Conservation (phyloP, 2,329 filamentous ascomycete species). For the Chaetothyriales sp. region DNA sequence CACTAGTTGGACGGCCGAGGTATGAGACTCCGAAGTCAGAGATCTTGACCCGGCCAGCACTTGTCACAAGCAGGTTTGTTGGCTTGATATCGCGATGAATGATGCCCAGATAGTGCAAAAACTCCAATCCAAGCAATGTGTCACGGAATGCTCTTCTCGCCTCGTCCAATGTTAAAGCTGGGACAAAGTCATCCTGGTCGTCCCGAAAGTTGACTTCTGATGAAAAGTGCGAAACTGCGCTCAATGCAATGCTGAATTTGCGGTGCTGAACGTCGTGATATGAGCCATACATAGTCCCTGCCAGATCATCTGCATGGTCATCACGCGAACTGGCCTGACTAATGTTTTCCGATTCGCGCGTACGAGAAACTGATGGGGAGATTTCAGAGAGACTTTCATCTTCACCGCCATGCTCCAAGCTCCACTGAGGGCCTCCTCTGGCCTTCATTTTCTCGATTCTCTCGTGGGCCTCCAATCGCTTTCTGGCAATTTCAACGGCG, state of each 20-base stretch:
- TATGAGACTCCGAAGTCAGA: conserved; percentile 98
- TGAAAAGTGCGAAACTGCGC: conserved; percentile 24
- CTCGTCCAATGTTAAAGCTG: conserved; percentile 74
- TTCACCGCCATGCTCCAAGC: conserved; percentile 60
- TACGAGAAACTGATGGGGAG: conserved; percentile 19
- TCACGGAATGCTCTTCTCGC: conserved; percentile 78
- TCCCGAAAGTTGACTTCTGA: conserved; percentile 31
- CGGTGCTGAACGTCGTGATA: conserved; percentile 52
- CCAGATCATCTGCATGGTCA: conserved; percentile 31
- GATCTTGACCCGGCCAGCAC: conserved; percentile 79
- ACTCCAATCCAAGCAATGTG: conserved; percentile 83
- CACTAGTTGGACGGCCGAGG: conserved; percentile 72
- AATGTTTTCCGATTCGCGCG: conserved; percentile 6
- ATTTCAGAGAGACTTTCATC: conserved; percentile 32
- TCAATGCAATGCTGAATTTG: conserved; percentile 61
- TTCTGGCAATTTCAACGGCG: conserved; percentile 39
- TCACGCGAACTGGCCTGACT: conserved; percentile 9
- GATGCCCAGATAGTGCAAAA: conserved; percentile 87
- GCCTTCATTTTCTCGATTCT: conserved; percentile 37
- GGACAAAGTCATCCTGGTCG: conserved; percentile 84
- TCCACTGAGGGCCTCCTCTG: conserved; percentile 49
- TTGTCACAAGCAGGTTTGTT: conserved; percentile 82
- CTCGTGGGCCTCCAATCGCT: conserved; percentile 45
- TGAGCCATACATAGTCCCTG: conserved; percentile 63
- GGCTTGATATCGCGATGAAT: conserved; percentile 99